Percentiles rank a stretch among this genome's conserved stretches.
Conservation (phyloP, 2,329 filamentous ascomycete species). For the Claviceps sp. region DNA sequence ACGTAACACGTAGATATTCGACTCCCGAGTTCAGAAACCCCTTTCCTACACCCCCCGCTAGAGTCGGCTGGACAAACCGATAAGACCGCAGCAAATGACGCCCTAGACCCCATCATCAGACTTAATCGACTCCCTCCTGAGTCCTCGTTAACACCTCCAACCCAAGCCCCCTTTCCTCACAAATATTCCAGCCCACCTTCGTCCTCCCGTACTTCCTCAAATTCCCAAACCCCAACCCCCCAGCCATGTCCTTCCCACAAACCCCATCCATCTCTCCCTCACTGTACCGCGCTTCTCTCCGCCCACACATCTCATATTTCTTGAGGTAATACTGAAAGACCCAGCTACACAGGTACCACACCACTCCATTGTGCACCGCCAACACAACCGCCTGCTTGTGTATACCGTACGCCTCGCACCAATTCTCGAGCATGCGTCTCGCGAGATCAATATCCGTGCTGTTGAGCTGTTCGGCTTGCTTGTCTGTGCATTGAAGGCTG, state of each 20-base stretch:
- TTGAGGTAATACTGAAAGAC: not conserved
- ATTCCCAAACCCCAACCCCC: not conserved
- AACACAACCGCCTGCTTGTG: not conserved
- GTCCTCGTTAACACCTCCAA: not conserved
- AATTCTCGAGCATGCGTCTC: constrained; percentile 4
- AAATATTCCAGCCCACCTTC: not conserved
- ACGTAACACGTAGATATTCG: no score
- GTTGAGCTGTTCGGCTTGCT: not conserved
- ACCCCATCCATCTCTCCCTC: not conserved
- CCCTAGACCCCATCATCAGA: not conserved
- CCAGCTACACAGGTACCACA: constrained; percentile 5
- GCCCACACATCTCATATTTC: not conserved
- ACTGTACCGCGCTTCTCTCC: not conserved
- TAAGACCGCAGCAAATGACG: not conserved
- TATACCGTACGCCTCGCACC: constrained; percentile 4
- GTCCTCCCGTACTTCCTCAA: not conserved
- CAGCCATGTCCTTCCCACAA: not conserved
- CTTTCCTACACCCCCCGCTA: not conserved
- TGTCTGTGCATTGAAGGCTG: not conserved
- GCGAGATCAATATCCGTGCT: not conserved
- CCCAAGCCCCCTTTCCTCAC: not conserved
- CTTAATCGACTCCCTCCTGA: not conserved
- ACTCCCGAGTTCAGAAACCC: no score
- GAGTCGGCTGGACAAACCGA: not conserved
- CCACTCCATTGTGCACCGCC: not conserved